Evolutionary conservation across 371 early-diverging fungal species (phyloP).

Genomic region (Mucor circinelloides): DNA sequence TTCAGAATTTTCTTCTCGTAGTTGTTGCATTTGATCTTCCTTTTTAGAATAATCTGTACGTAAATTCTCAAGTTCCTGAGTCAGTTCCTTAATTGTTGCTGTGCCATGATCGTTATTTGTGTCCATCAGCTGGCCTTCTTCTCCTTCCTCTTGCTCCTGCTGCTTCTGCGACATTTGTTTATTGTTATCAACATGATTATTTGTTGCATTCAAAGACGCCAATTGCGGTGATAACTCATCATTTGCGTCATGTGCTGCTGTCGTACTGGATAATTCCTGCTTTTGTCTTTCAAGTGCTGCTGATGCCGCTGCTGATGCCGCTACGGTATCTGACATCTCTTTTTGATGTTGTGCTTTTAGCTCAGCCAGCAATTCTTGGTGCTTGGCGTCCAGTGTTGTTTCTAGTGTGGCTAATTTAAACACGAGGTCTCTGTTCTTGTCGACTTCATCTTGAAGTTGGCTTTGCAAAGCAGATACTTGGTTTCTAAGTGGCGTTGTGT

Average conservation of each 20-base stretch:
- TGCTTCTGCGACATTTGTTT: background rate
- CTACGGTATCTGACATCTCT: background rate
- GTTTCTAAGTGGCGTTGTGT: background rate
- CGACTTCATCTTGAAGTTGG: background rate
- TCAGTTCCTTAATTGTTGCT: background rate
- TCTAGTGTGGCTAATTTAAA: background rate
- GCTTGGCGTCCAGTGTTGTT: background rate
- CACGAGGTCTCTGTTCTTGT: background rate
- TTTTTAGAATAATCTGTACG: background rate
- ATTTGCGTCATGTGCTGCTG: background rate
- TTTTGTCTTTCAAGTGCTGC: background rate
- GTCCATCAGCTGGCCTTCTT: background rate
- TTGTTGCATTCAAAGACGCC: background rate
- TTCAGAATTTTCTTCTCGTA: slow-evolving; percentile 39
- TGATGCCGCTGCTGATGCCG: background rate
- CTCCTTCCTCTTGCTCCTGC: background rate
- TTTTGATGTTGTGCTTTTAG: background rate
- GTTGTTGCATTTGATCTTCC: slow-evolving; percentile 16
- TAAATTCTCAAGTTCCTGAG: background rate
- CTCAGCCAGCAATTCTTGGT: background rate
- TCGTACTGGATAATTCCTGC: background rate
- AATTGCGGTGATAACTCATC: background rate
- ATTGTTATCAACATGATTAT: background rate
- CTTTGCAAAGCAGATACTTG: background rate
- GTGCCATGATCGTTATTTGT: slow-evolving; percentile 1